These are phyloP conservation scores for Acanthamoeba lenticulata DNA, from an alignment of 208 protist species.

Conservation along the genomic window DNA sequence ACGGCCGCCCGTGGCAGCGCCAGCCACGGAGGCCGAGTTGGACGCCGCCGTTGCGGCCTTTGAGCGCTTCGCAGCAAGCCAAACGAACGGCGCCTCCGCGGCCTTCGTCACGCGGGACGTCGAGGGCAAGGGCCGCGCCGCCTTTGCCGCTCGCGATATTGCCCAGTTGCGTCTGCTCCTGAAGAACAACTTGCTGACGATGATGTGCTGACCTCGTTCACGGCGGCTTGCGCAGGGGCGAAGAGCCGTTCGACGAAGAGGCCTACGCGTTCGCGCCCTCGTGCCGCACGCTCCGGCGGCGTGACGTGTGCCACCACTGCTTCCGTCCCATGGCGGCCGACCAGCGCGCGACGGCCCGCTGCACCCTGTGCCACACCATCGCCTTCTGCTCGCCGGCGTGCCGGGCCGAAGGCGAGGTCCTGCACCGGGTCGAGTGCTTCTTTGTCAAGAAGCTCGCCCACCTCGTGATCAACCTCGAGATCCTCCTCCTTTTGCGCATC, in stretches of 20 bases:
- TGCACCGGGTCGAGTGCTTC: conserved; percentile 36
- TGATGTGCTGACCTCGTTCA: background rate
- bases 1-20: background rate
- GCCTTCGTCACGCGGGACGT: conserved; percentile 6
- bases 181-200: background rate
- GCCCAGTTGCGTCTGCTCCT: background rate
- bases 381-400: conserved; percentile 1
- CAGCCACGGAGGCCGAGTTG: background rate
- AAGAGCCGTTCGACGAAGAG: conserved; percentile 31
- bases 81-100: no score
- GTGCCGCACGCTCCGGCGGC: conserved; percentile 2
- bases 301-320: conserved; percentile 47
- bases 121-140: conserved; percentile 22
- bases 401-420: background rate
- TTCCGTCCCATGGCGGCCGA: background rate
- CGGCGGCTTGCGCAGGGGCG: background rate
- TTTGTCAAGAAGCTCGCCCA: background rate
- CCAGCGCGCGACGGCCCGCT: background rate
- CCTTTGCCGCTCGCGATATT: background rate
- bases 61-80: background rate
- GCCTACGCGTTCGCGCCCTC: conserved; percentile 31
- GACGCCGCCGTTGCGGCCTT: background rate
- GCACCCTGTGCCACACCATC: background rate
- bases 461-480: background rate
- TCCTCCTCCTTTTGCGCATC: conserved; percentile 18